Evolutionary conservation across 2,329 filamentous ascomycete genomes (phyloP).

Genomic region (Aspergillus oerlinghausenensis): DNA sequence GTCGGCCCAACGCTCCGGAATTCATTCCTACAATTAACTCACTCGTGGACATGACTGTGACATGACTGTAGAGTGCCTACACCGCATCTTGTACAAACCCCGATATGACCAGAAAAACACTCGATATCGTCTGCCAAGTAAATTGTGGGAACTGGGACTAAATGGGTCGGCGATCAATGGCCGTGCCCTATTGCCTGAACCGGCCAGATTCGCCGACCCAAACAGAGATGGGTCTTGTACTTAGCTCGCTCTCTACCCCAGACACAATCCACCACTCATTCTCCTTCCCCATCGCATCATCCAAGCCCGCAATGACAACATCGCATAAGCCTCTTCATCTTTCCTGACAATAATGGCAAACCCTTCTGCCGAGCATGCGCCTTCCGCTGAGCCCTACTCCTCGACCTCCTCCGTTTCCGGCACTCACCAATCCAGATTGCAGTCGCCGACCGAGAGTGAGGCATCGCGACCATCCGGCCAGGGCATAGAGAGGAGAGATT

Average conservation of each 20-base stretch:
- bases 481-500: slow-evolving; percentile 6
- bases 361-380: background rate
- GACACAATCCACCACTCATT: background rate
- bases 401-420: background rate
- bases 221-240: background rate
- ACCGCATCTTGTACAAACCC: background rate
- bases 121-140: background rate
- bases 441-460: background rate
- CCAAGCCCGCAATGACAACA: background rate
- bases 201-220: background rate
- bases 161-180: background rate
- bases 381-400: background rate
- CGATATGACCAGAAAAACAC: background rate
- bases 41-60: background rate
- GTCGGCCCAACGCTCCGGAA: too few species aligned
- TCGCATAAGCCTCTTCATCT: background rate
- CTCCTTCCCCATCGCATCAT: background rate
- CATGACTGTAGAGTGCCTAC: background rate
- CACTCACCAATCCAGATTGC: background rate
- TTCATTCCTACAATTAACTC: background rate
- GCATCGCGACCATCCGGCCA: background rate
- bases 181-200: background rate
- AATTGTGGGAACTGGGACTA: background rate
- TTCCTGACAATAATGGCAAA: background rate
- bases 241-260: background rate